A percentile compares a stretch with the other conserved stretches of the same genome.
These are phyloP conservation scores for Vaccinium macrocarpon DNA, from an alignment of 148 eudicot genomes.

Conservation along the genomic window DNA sequence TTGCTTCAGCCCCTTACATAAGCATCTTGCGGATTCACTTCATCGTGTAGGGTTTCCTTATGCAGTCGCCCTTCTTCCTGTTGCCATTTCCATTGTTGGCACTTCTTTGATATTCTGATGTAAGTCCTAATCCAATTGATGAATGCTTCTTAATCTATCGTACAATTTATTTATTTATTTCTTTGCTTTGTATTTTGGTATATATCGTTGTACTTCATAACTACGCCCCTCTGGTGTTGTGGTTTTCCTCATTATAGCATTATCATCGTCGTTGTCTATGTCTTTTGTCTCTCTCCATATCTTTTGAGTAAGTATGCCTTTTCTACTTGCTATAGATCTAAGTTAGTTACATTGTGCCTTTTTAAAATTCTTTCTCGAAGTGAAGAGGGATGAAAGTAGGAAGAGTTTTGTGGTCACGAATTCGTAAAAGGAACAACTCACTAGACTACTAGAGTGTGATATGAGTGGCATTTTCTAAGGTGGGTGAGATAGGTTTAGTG, in stretches of 20 bases:
- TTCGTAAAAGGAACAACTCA: too few relatives aligned
- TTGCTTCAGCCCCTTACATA: neutral
- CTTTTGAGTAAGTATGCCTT: too few relatives aligned
- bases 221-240: neutral
- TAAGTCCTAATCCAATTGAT: neutral
- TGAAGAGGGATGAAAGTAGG: too few relatives aligned
- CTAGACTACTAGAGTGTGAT: too few relatives aligned
- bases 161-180: neutral
- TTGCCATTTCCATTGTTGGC: neutral
- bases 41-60: neutral
- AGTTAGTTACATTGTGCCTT: too few relatives aligned
- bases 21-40: neutral
- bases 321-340: too few relatives aligned
- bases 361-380: too few relatives aligned
- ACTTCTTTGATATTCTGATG: constrained; percentile 8
- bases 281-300: too few relatives aligned
- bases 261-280: neutral
- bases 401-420: too few relatives aligned
- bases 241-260: neutral
- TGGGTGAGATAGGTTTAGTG: neutral
- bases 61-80: neutral
- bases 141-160: neutral
- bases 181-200: neutral
- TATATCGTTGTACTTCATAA: neutral
- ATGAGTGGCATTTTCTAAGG: neutral